Evolutionary conservation across 805 yeast genomes (phyloP).

Genomic region (Cyberlindnera veronae): DNA sequence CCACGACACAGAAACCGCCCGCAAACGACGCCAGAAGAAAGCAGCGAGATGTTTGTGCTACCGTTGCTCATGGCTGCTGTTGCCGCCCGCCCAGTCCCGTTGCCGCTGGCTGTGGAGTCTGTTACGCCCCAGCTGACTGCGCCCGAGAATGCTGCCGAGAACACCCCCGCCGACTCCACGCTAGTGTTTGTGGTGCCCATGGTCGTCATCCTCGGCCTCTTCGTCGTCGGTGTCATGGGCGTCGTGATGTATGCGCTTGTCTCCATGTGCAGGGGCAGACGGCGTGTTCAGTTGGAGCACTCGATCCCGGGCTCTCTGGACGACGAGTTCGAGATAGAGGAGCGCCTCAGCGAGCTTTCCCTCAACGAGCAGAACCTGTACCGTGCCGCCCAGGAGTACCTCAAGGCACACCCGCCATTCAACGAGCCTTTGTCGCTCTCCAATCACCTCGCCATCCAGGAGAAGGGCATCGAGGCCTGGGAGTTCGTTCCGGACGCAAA

Average conservation of each 20-base stretch:
- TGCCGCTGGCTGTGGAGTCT: not conserved
- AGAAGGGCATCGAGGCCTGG: constrained; percentile 82
- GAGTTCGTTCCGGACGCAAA: constrained; percentile 51
- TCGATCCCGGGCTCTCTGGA: constrained; percentile 55
- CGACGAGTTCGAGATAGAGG: constrained; percentile 43
- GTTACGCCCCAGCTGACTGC: not conserved
- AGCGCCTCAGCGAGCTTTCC: constrained; percentile 43
- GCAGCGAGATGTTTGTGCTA: not conserved
- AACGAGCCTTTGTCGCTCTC: constrained; percentile 29
- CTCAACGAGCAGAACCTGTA: constrained; percentile 54
- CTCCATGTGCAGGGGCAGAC: constrained; percentile 4
- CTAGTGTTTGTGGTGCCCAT: constrained; percentile 9
- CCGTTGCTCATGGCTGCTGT: not conserved
- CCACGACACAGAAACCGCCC: too few relatives aligned
- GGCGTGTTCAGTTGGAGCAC: constrained; percentile 19
- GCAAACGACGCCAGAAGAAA: too few relatives aligned
- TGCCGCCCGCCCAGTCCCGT: not conserved
- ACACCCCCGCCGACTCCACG: constrained; percentile 5
- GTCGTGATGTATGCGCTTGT: constrained; percentile 2
- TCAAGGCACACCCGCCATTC: constrained; percentile 22
- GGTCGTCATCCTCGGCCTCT: constrained; percentile 4
- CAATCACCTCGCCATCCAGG: constrained; percentile 49
- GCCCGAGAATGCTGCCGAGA: not conserved
- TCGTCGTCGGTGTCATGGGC: constrained; percentile 7
- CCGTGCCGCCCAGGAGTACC: constrained; percentile 41